Evolutionary conservation across 352 stramenopile genomes (phyloP), one percentile per base, ranked within the genome.

Genomic region (Phytophthora aleatoria): DNA sequence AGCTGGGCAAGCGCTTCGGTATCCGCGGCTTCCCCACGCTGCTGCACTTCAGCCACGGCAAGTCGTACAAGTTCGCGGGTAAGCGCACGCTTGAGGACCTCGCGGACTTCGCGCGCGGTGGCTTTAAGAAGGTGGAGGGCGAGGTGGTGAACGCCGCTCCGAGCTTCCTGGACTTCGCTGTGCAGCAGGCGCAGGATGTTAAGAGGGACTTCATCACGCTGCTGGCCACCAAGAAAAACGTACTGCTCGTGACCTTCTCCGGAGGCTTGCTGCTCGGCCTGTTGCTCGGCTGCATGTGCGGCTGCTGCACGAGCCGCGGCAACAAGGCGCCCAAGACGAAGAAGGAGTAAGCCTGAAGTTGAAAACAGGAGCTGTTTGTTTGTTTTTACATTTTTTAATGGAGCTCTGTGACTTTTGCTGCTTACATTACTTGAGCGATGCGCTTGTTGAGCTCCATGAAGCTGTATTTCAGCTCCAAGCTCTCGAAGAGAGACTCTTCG

Each of bases 401-500:
- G 30, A 64, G 27, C 16, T 62, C 28, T 35, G 13, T 59, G 33
- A n/a, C 41, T 31, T 43, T 47, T 20, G 41, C 35, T 51, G 27
- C 15, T 70, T 64, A 77, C 57, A 82, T 45, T 47, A 57, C 56
- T 39, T 81, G 72, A 2, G 69, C 66, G 13, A 85, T 81, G 31
- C 73, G 71, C 31, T 76, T 64, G 53, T 82, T 81, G 28, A 94
- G 58, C 57, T 79, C 73, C 68, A 89, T 77, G 64, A 89, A 91
- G 65, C 79, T 86, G 67, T 95, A 95, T 65, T 95, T 95, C 47
- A 95, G 81, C 55, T 90, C 79, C 20, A 95, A 70, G 38, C 83
- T 92, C 44, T 95, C 79, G 42, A 95, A 91, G 5, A 95, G 73
- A 54, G 76, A 88, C 10, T 73, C 69, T 56, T 95, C 86, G 12